These are phyloP conservation scores for Leishmania amazonensis DNA, from an alignment of 208 protist species.

Conservation along the genomic window DNA sequence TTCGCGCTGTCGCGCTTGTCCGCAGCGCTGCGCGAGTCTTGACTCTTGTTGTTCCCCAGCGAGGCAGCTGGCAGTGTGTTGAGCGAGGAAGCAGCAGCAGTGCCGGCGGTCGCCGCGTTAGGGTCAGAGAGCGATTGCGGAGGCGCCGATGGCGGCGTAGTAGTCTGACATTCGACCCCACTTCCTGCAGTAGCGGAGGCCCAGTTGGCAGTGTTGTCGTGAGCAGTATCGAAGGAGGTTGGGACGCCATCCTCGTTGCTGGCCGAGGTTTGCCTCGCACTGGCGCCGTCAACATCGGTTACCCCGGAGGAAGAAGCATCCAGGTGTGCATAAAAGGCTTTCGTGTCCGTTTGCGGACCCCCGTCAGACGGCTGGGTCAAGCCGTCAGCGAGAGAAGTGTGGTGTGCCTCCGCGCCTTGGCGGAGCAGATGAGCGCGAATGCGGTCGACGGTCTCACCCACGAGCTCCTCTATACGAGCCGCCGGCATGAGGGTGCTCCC, in stretches of 20 bases:
- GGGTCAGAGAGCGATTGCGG: neutral
- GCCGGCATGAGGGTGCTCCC: slow-evolving; percentile 43
- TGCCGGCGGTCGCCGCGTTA: neutral
- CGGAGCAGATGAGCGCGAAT: slow-evolving; percentile 45
- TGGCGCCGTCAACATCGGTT: neutral
- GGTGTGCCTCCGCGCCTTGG: neutral
- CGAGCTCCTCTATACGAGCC: slow-evolving; percentile 54
- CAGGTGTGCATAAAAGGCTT: neutral
- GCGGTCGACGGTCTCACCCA: slow-evolving; percentile 68
- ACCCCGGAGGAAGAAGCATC: neutral
- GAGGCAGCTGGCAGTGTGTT: neutral
- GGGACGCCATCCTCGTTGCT: neutral
- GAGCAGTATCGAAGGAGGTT: neutral
- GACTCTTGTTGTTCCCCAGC: neutral
- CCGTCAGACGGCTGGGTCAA: neutral
- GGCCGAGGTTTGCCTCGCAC: neutral
- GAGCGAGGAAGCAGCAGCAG: neutral
- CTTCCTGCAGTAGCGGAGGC: neutral
- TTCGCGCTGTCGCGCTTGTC: neutral
- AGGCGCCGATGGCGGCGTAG: neutral
- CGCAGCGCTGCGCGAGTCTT: neutral
- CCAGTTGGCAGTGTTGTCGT: neutral
- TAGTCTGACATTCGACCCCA: neutral
- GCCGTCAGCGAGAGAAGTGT: neutral
- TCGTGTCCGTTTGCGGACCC: neutral